Evolutionary conservation across 2,329 filamentous ascomycete species (phyloP).

Genomic region (Colletotrichum paranaense): DNA sequence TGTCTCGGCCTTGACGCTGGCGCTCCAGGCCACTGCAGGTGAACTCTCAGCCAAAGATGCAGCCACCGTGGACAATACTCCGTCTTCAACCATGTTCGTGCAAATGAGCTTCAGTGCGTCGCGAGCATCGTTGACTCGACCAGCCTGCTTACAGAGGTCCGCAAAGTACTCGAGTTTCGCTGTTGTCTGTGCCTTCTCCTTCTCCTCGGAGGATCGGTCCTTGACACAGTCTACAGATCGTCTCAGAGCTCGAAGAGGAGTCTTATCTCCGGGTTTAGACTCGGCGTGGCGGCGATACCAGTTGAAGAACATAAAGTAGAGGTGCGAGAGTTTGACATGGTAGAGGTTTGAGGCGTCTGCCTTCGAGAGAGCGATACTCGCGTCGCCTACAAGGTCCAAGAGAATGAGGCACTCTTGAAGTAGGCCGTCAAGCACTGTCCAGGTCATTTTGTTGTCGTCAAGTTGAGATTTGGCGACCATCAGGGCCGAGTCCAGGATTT

Average conservation of each 20-base stretch:
- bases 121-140: constrained; percentile 67
- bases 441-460: constrained; percentile 58
- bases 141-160: constrained; percentile 66
- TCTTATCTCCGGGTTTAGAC: constrained; percentile 52
- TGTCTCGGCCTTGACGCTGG: constrained; percentile 58
- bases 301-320: constrained; percentile 71
- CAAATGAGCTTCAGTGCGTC: constrained; percentile 71
- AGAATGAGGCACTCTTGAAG: constrained; percentile 67
- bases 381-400: constrained; percentile 62
- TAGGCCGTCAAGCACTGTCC: constrained; percentile 67
- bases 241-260: constrained; percentile 67
- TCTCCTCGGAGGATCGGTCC: constrained; percentile 63
- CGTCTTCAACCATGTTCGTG: constrained; percentile 68
- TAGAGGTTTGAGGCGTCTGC: constrained; percentile 54
- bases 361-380: constrained; percentile 40
- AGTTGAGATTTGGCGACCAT: constrained; percentile 66
- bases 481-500: constrained; percentile 70
- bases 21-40: constrained; percentile 64
- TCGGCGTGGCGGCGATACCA: constrained; percentile 42
- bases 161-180: constrained; percentile 76
- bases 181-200: constrained; percentile 68
- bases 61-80: constrained; percentile 66
- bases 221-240: constrained; percentile 73
- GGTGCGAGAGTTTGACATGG: constrained; percentile 75
- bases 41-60: constrained; percentile 60